Evolutionary conservation across 2,329 filamentous ascomycete genomes (phyloP).

Genomic region (Rhinocladiella mackenziei): DNA sequence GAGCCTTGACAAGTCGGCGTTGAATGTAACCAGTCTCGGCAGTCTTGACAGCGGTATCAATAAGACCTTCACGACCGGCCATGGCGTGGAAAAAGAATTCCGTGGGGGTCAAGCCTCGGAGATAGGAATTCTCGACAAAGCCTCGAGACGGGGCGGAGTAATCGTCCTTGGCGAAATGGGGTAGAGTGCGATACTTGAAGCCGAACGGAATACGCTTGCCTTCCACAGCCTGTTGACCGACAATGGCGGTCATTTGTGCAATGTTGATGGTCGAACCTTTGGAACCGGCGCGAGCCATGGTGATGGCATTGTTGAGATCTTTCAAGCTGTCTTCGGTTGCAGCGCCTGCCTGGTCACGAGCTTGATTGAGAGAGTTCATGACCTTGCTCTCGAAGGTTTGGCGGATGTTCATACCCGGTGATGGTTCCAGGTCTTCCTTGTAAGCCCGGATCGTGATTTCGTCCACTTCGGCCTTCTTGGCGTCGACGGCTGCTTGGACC

Average conservation of each 20-base stretch:
- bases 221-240: conserved; percentile 97
- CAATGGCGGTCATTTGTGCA: conserved; percentile 97
- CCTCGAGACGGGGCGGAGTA: conserved; percentile 96
- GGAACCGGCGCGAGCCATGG: conserved; percentile 93
- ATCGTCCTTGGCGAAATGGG: conserved; percentile 98
- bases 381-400: conserved; percentile 98
- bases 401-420: conserved; percentile 97
- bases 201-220: conserved; percentile 98
- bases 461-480: conserved; percentile 76
- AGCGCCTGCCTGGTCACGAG: conserved; percentile 93
- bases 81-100: conserved; percentile 99
- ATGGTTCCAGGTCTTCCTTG: conserved; percentile 79
- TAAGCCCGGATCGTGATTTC: conserved; percentile 73
- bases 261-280: conserved; percentile 99
- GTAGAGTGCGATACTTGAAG: conserved; percentile 95
- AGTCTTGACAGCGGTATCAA: conserved; percentile 98
- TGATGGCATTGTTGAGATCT: conserved; percentile 91
- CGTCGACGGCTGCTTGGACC: conserved; percentile 76
- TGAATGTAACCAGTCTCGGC: conserved; percentile 99
- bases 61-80: conserved; percentile 99
- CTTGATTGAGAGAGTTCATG: conserved; percentile 86
- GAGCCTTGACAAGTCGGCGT: conserved; percentile 92
- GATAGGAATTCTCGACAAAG: conserved; percentile 97
- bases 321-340: conserved; percentile 88
- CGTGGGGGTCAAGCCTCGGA: conserved; percentile 87